These are phyloP conservation scores for Solanum commersonii DNA, from an alignment of 257 asterid genomes.

Conservation along the genomic window DNA sequence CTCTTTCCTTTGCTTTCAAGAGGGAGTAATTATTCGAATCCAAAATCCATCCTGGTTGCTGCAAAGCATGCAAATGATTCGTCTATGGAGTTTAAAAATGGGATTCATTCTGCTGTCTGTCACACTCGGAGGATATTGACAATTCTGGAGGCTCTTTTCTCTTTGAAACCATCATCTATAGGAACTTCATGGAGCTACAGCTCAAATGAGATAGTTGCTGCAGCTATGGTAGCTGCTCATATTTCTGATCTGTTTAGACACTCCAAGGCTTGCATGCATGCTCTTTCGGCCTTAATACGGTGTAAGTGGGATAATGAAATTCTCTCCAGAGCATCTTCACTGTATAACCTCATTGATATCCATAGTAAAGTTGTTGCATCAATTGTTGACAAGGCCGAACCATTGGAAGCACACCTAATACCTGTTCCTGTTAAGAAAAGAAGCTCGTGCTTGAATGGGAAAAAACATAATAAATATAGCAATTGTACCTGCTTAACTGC, in stretches of 20 bases:
- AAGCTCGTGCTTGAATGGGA: conserved; percentile 48
- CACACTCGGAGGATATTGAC: conserved; percentile 84
- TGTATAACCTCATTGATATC: conserved; percentile 81
- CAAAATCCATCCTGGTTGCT: conserved; percentile 11
- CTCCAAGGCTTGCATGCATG: conserved; percentile 95
- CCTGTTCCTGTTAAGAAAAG: conserved; percentile 46
- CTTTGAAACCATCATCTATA: conserved; percentile 88
- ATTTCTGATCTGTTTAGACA: conserved; percentile 84
- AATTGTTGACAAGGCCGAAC: conserved; percentile 89
- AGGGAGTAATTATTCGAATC: conserved; percentile 29
- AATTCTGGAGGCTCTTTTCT: conserved; percentile 95
- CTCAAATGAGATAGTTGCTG: conserved; percentile 95
- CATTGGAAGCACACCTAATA: conserved; percentile 77
- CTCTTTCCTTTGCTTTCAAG: conserved; percentile 73
- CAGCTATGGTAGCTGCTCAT: conserved; percentile 99
- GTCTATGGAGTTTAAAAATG: conserved; percentile 42
- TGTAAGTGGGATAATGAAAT: conserved; percentile 94
- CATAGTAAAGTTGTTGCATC: conserved; percentile 93
- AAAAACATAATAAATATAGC: conserved; percentile 29
- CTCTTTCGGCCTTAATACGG: conserved; percentile 66
- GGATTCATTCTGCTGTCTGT: conserved; percentile 74
- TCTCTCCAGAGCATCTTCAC: conserved; percentile 81
- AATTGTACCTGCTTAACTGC: conserved; percentile 42
- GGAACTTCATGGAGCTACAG: conserved; percentile 91
- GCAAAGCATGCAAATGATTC: conserved; percentile 40